Evolutionary conservation across 2,329 filamentous ascomycete genomes (phyloP).

Genomic region (Alternaria sp.): DNA sequence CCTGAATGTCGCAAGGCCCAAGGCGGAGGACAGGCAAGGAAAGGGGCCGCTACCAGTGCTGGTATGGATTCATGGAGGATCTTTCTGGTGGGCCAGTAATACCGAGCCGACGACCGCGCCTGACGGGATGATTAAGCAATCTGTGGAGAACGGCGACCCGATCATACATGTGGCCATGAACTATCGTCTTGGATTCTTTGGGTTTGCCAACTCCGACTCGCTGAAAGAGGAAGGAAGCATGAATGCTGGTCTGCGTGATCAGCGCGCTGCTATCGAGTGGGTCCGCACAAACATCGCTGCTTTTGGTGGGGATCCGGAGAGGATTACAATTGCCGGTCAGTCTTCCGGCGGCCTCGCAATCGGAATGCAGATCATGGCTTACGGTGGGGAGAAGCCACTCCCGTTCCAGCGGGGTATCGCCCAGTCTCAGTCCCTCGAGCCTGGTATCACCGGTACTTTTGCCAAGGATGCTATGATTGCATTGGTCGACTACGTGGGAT

Average conservation of each 20-base stretch:
- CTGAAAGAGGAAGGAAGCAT: conserved; percentile 44
- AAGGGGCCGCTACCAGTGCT: conserved; percentile 61
- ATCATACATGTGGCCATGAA: conserved; percentile 51
- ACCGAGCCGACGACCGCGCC: conserved; percentile 52
- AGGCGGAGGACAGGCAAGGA: conserved; percentile 41
- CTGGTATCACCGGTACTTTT: conserved; percentile 58
- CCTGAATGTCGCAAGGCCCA: conserved; percentile 67
- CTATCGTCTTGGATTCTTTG: conserved; percentile 52
- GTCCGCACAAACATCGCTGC: conserved; percentile 48
- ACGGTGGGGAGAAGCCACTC: conserved; percentile 40
- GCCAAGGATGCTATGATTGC: conserved; percentile 58
- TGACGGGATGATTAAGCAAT: conserved; percentile 59
- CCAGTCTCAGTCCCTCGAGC: conserved; percentile 60
- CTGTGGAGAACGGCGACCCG: conserved; percentile 54
- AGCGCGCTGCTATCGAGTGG: conserved; percentile 52
- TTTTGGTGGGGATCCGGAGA: conserved; percentile 48
- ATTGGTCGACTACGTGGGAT: conserved; percentile 56
- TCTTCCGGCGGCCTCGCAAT: conserved; percentile 48
- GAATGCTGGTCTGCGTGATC: conserved; percentile 53
- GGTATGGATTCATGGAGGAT: conserved; percentile 66
- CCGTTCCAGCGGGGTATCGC: conserved; percentile 49
- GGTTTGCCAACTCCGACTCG: conserved; percentile 48
- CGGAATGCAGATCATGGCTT: conserved; percentile 47
- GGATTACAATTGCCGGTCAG: conserved; percentile 53
- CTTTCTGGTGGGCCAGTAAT: conserved; percentile 52